Evolutionary conservation across 2,329 filamentous ascomycete species (phyloP).

Genomic region (Diaporthe ilicicola): DNA sequence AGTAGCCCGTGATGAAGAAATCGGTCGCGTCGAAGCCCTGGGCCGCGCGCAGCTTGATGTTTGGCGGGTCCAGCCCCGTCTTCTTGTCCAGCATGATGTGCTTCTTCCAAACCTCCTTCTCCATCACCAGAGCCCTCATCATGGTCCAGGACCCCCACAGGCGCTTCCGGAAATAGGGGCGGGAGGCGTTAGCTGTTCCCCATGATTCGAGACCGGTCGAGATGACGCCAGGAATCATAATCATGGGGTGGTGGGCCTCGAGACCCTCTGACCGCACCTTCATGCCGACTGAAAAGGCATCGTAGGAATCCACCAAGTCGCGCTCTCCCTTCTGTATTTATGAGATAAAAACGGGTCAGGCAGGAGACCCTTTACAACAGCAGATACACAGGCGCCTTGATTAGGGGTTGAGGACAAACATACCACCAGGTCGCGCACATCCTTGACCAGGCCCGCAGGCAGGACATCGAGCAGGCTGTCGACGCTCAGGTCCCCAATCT

Average conservation of each 20-base stretch:
- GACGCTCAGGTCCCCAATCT: constrained; percentile 77
- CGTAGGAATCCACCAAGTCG: constrained; percentile 83
- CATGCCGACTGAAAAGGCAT: constrained; percentile 90
- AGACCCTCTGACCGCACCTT: constrained; percentile 85
- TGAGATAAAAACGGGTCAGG: constrained; percentile 33
- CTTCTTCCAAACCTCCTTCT: constrained; percentile 93
- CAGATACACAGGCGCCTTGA: neutral
- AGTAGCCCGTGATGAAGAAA: constrained; percentile 91
- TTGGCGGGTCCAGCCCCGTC: constrained; percentile 89
- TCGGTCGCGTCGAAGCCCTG: constrained; percentile 98
- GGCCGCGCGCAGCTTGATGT: constrained; percentile 88
- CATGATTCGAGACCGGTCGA: constrained; percentile 97
- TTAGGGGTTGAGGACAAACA: constrained; percentile 43
- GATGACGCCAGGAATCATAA: constrained; percentile 98
- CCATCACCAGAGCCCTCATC: constrained; percentile 93
- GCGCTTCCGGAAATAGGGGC: constrained; percentile 91
- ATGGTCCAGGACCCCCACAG: constrained; percentile 99
- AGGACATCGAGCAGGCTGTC: constrained; percentile 88
- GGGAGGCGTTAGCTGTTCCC: constrained; percentile 86
- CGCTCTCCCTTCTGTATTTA: constrained; percentile 77
- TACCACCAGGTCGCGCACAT: constrained; percentile 87
- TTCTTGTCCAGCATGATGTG: constrained; percentile 96
- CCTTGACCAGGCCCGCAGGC: constrained; percentile 83
- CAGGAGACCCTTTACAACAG: neutral
- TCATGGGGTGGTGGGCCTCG: constrained; percentile 82